A percentile compares a stretch with the other conserved stretches of the same genome.
Conservation (phyloP, 169 alveolate genomes). For the Babesia caballi region DNA sequence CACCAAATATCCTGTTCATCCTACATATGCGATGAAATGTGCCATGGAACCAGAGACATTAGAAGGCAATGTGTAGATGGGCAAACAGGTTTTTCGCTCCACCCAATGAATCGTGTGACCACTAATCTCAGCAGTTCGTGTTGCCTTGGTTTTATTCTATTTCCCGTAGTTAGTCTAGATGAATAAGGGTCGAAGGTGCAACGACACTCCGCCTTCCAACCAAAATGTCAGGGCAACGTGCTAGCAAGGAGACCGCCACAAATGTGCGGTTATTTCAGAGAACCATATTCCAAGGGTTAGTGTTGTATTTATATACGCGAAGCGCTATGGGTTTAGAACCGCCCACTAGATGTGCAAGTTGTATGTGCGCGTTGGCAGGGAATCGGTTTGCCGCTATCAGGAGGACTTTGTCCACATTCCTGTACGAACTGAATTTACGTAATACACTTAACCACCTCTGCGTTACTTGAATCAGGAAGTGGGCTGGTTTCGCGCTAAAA, state of each 20-base stretch:
- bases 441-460: background rate
- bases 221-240: no score
- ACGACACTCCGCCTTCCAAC: no score
- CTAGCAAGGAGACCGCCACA: background rate
- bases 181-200: no score
- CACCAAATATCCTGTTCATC: no score
- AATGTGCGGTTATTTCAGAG: background rate
- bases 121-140: no score
- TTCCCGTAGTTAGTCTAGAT: no score
- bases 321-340: background rate
- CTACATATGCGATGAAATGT: no score
- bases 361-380: conserved; percentile 33
- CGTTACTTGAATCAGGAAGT: conserved; percentile 7
- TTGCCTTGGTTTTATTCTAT: no score
- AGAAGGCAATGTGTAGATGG: no score
- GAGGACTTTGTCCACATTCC: conserved; percentile 28
- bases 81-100: no score
- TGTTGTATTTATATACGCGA: background rate
- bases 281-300: background rate
- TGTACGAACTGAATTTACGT: background rate
- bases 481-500: background rate
- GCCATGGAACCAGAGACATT: no score
- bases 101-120: no score
- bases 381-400: conserved; percentile 29
- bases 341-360: conserved; percentile 12